phyloP scores from a whole-genome alignment of 768 basidiomycete species.

The Ephemerocybe angulata region DNA sequence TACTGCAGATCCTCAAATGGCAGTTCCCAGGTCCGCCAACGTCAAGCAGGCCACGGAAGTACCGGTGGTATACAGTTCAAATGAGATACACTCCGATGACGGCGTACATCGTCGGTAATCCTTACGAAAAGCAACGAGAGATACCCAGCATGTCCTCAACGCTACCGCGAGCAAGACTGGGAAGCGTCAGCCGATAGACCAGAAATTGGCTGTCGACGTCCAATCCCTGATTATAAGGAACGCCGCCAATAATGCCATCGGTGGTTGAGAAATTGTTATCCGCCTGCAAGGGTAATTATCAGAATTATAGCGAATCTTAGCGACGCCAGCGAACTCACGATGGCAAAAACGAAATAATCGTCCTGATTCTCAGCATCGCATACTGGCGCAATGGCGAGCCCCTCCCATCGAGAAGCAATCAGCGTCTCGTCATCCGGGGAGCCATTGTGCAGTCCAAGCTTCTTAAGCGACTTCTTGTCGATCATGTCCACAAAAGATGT shows the following conservation, averaged over 20 bases:
- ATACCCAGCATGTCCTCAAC: background rate
- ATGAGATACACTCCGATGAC: no score
- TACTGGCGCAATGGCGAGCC: constrained; percentile 54
- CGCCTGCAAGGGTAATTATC: constrained; percentile 26
- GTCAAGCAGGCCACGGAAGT: no score
- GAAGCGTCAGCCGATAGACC: constrained; percentile 55
- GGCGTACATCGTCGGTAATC: no score
- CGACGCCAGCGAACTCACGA: constrained; percentile 33
- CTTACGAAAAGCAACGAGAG: background rate
- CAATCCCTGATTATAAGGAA: constrained; percentile 46
- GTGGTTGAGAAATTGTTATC: constrained; percentile 63
- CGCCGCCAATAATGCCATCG: no score
- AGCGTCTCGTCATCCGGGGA: constrained; percentile 47
- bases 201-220: constrained; percentile 60
- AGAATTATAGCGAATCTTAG: background rate
- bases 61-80: no score
- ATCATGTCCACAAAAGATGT: constrained; percentile 54
- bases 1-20: no score
- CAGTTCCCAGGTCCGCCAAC: no score
- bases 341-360: constrained; percentile 67
- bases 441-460: constrained; percentile 65
- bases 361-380: constrained; percentile 49
- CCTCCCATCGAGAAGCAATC: constrained; percentile 70
- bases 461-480: constrained; percentile 48
- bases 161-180: constrained; percentile 24